phyloP scores from a whole-genome alignment of 1,284 basidiomycete species.

The Boletus smithii region DNA sequence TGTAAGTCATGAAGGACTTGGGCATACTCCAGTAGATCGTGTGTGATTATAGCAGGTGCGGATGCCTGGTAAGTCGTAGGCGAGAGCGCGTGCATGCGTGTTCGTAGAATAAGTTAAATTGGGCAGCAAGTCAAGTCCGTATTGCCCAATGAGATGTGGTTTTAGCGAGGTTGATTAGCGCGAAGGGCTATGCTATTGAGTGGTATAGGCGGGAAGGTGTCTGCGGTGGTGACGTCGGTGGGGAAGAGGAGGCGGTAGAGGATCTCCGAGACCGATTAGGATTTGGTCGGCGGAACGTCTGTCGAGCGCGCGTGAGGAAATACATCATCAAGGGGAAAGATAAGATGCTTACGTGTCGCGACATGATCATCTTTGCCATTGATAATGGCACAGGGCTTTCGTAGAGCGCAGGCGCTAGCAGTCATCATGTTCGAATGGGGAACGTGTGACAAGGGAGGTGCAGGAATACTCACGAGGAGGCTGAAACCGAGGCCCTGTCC shows the following conservation, averaged over 20 bases:
- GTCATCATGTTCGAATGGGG: not conserved
- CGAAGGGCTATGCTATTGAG: slow-evolving; percentile 29
- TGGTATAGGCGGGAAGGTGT: slow-evolving; percentile 34
- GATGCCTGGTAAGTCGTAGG: slow-evolving; percentile 16
- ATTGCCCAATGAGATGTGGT: slow-evolving; percentile 9
- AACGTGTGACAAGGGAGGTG: not conserved
- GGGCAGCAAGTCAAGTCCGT: slow-evolving; percentile 4
- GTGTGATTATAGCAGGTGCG: slow-evolving; percentile 30
- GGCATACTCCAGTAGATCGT: slow-evolving; percentile 16
- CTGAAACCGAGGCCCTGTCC: slow-evolving; percentile 30
- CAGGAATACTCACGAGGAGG: slow-evolving; percentile 29
- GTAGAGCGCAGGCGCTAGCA: slow-evolving; percentile 31
- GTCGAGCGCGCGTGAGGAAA: not conserved
- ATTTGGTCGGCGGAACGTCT: slow-evolving; percentile 34
- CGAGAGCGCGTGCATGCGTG: slow-evolving; percentile 23
- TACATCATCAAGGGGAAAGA: not conserved
- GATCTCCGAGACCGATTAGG: slow-evolving; percentile 29
- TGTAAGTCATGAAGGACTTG: slow-evolving; percentile 22
- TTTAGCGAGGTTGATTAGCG: slow-evolving; percentile 24
- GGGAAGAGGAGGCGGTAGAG: slow-evolving; percentile 22
- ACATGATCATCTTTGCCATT: slow-evolving; percentile 37
- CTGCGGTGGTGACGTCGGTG: slow-evolving; percentile 28
- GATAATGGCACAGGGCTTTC: slow-evolving; percentile 34
- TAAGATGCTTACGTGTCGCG: slow-evolving; percentile 28
- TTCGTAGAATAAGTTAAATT: slow-evolving; percentile 30